Base-by-base conservation (phyloP, 345 rosid genomes). In the Eucalyptus microcorys region DNA sequence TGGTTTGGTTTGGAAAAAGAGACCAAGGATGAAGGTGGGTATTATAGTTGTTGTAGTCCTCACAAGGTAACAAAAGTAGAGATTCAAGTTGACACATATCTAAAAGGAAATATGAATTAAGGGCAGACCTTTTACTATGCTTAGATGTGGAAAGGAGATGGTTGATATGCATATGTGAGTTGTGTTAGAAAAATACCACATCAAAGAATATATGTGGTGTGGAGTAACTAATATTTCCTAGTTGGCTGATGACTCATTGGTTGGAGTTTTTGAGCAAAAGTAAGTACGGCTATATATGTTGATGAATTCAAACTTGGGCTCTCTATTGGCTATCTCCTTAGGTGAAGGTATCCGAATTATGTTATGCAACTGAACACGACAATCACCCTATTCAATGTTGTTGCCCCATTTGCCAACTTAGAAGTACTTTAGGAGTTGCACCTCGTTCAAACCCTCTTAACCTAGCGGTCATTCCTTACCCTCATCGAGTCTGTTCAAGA, bases 301-400 rank as follows among this genome's bases (percentile, higher is more conserved):
- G 32, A 61, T 13, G 0, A 16, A 61, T 8, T 61, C 2, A 27
- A 59, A 59, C 0, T 59, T 59, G 15, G 66, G 66, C 32, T 59
- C n/a, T 26, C 14, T 59, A 3, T 3, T 59, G 14, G 0, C 14
- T 5, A 27, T 61, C 68, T 59, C 2, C 1, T 59, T 59, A 6
- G 32, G 15, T 27, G 68, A 59, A 59, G 16, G 4, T 59, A 59
- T 59, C 1, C 1, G 0, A 61, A 12, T 27, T 61, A 1, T 27
- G 3, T 7, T 27, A 27, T 6, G 32, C 68, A 27, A 27, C 34
- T 0, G 2, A 27, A 61, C 32, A 61, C 0, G 8, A 61, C 7
- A n/a, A 64, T 64, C 21, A 7, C 76, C 10, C 37, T 14, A n/a
- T 64, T 64, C 1, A 0, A 64, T 30, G 37, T 64, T n/a, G 16